Evolutionary conservation across 106 monocot genomes (phyloP).

Genomic region (Dendrobium huoshanense): DNA sequence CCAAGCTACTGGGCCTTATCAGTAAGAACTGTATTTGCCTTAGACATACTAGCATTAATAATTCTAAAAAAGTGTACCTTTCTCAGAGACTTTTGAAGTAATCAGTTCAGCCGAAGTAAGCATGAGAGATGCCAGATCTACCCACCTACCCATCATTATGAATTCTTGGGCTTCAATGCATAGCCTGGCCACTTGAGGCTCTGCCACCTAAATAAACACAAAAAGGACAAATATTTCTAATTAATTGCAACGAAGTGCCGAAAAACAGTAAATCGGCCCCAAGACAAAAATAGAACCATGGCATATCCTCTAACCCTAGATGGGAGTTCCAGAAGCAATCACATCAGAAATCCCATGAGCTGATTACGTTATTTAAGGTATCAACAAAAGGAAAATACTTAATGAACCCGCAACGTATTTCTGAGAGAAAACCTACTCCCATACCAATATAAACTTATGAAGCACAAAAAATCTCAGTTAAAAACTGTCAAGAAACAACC

Average conservation of each 20-base stretch:
- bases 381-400: background rate
- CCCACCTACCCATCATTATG: slow-evolving; percentile 55
- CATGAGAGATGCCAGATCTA: slow-evolving; percentile 77
- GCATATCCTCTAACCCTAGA: background rate
- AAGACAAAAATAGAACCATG: background rate
- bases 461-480: background rate
- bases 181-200: slow-evolving; percentile 67
- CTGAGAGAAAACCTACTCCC: too few species aligned
- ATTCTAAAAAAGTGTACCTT: slow-evolving; percentile 33
- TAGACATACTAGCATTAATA: too few species aligned
- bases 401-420: background rate
- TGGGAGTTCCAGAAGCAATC: background rate
- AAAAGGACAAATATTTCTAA: background rate
- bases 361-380: background rate
- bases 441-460: too few species aligned
- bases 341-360: background rate
- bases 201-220: slow-evolving; percentile 48
- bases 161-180: slow-evolving; percentile 68
- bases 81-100: slow-evolving; percentile 59
- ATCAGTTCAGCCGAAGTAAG: slow-evolving; percentile 81
- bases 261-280: background rate
- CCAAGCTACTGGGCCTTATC: too few species aligned
- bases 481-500: background rate
- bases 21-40: too few species aligned
- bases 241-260: background rate